Evolutionary conservation across 1,139 yeast species (phyloP), one percentile per base, ranked within the genome.

Genomic region (Spathaspora sp.): DNA sequence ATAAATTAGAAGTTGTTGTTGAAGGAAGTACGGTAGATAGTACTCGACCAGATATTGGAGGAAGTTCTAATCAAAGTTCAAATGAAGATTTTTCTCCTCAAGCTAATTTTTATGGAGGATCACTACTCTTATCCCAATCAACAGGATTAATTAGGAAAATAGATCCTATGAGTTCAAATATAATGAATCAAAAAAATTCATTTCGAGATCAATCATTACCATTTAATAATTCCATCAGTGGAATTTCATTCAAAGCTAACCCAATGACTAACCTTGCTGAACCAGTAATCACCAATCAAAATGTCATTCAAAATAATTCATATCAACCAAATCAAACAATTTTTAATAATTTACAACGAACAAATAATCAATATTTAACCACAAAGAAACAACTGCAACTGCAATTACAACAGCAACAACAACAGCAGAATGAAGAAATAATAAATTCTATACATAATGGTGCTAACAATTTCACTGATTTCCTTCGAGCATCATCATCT

Each of bases 291-390:
- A 69, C 72, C 5, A 65, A 60, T 46, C 66, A 65, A 44, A 67
- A 61, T 43, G 74, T 58, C 20, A 63, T 60, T 26, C 69, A 65
- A 38, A 64, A 62, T 33, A 70, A 68, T 47, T 71, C 78, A 3
- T 74, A 72, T 49, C 78, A 73, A 51, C 76, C 78, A 3, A 65
- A 67, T 51, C 78, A 73, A 52, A 69, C 76, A 10, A 73, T 73
- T n/a, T 71, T 71, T 57, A 69, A 67, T 50, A 73, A 73, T 49
- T 56, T 74, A 20, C 76, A 72, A 52, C 54, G 78, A 45, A 72
- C 75, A 3, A 70, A 69, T 50, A 61, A 67, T 27, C 74, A 69
- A 47, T 69, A 67, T 50, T 51, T 63, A 33, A 56, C 59, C 16
- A 54, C 59, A 61, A 45, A 63, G 59, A 43, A 61, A 26, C 29